phyloP scores from a whole-genome alignment of 2,329 filamentous ascomycete species.

The Pseudogymnoascus sp. region DNA sequence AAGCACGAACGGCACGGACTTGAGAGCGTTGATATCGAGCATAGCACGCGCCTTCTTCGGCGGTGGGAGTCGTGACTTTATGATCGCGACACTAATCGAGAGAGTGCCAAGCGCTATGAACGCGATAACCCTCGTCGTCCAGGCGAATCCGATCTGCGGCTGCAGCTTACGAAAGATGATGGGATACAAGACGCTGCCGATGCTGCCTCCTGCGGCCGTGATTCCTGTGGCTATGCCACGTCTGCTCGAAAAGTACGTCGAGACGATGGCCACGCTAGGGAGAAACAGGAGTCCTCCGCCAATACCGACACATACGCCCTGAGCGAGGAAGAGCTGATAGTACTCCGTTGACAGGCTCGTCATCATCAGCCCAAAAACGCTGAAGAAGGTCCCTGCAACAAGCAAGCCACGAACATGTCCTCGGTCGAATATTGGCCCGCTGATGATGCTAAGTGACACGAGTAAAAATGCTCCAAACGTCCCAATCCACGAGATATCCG shows the following conservation, averaged over 20 bases:
- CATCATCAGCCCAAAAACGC: conserved; percentile 59
- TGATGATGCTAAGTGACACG: conserved; percentile 45
- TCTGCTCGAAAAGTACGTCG: conserved; percentile 43
- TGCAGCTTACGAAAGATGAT: conserved; percentile 53
- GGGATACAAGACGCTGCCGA: conserved; percentile 52
- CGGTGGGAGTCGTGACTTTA: conserved; percentile 43
- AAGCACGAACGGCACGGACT: background rate
- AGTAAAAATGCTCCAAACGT: conserved; percentile 51
- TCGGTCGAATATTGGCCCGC: conserved; percentile 56
- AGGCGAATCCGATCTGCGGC: conserved; percentile 44
- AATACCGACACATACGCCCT: conserved; percentile 39
- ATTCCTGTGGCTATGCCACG: conserved; percentile 42
- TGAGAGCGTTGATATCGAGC: background rate
- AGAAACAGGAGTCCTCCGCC: conserved; percentile 41
- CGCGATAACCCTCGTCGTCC: conserved; percentile 48
- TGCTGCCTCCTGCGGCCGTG: conserved; percentile 40
- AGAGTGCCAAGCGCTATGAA: conserved; percentile 51
- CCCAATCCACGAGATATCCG: conserved; percentile 54
- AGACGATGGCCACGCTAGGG: conserved; percentile 33
- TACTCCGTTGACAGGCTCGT: conserved; percentile 44
- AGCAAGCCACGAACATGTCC: conserved; percentile 53
- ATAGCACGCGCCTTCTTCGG: background rate
- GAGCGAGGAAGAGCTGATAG: conserved; percentile 45
- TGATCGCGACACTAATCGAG: conserved; percentile 42
- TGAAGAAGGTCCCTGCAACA: conserved; percentile 43